A percentile compares a stretch with the other conserved stretches of the same genome.
Evolutionary conservation across 768 basidiomycete genomes (phyloP).

Genomic region (Albatrellus ellisii): DNA sequence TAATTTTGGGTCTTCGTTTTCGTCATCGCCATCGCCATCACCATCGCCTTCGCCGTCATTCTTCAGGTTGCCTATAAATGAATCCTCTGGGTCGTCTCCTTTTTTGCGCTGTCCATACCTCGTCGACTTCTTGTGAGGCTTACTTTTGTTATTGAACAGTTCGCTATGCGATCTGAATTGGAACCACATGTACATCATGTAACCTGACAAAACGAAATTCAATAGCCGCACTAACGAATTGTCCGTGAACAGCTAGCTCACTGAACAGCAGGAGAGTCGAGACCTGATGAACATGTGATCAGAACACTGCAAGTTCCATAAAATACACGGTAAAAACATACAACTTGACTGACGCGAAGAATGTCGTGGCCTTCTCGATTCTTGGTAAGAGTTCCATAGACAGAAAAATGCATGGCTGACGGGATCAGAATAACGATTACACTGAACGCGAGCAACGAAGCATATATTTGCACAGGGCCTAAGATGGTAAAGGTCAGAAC

Average conservation of each 20-base stretch:
- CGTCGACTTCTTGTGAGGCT: constrained; percentile 8
- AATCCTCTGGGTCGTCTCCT: too few species aligned
- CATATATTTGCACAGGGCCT: constrained; percentile 58
- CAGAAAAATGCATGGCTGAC: constrained; percentile 62
- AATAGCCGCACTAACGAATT: neutral
- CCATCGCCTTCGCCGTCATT: constrained; percentile 9
- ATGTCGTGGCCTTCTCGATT: constrained; percentile 28
- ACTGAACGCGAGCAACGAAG: constrained; percentile 63
- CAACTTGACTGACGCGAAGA: constrained; percentile 38
- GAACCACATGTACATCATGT: constrained; percentile 36
- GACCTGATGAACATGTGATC: constrained; percentile 20
- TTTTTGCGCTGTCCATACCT: too few species aligned
- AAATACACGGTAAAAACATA: constrained; percentile 17
- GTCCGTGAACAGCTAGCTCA: constrained; percentile 22
- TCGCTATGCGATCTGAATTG: constrained; percentile 43
- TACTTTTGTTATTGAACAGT: constrained; percentile 38
- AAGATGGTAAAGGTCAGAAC: too few species aligned
- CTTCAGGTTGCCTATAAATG: too few species aligned
- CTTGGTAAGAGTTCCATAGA: constrained; percentile 15
- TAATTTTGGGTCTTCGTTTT: constrained; percentile 23
- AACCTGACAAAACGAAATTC: constrained; percentile 23
- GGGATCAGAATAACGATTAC: constrained; percentile 75
- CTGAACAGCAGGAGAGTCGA: constrained; percentile 40
- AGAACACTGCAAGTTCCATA: too few species aligned
- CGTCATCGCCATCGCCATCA: constrained; percentile 16